phyloP scores from a whole-genome alignment of 768 basidiomycete species.

The Amanita exitialis region DNA sequence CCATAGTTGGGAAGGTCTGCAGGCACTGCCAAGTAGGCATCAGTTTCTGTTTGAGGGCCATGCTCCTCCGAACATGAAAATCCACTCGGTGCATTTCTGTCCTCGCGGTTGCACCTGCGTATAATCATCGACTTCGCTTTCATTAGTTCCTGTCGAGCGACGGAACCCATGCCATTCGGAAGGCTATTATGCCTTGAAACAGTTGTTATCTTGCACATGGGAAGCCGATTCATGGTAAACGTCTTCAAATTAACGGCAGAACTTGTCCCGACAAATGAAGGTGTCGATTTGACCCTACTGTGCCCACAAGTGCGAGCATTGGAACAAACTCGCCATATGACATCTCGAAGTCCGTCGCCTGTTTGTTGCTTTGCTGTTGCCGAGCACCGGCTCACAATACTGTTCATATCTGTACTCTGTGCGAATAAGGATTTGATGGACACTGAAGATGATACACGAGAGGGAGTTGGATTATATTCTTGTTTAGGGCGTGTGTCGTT shows the following conservation, averaged over 20 bases:
- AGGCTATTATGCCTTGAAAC: slow-evolving; percentile 51
- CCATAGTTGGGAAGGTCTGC: not conserved
- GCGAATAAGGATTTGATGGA: slow-evolving; percentile 55
- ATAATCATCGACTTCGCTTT: slow-evolving; percentile 3
- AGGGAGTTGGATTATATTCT: slow-evolving; percentile 17
- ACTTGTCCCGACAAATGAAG: slow-evolving; percentile 40
- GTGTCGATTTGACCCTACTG: slow-evolving; percentile 33
- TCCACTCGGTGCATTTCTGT: not conserved
- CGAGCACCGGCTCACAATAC: slow-evolving; percentile 61
- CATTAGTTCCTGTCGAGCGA: not conserved
- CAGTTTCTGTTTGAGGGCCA: not conserved
- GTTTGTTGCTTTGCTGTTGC: slow-evolving; percentile 56
- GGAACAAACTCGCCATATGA: slow-evolving; percentile 67
- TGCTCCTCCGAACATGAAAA: not conserved
- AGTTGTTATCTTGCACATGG: slow-evolving; percentile 61
- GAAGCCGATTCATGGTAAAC: slow-evolving; percentile 52
- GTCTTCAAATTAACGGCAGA: slow-evolving; percentile 53
- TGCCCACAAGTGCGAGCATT: slow-evolving; percentile 59
- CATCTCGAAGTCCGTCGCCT: slow-evolving; percentile 71
- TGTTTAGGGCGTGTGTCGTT: slow-evolving; percentile 13
- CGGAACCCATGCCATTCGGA: slow-evolving; percentile 9
- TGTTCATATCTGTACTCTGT: slow-evolving; percentile 41
- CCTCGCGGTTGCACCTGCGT: slow-evolving; percentile 9
- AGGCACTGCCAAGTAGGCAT: not conserved
- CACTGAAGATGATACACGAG: slow-evolving; percentile 53